phyloP scores from a whole-genome alignment of 163 green algal genomes.

The Chlorella variabilis region DNA sequence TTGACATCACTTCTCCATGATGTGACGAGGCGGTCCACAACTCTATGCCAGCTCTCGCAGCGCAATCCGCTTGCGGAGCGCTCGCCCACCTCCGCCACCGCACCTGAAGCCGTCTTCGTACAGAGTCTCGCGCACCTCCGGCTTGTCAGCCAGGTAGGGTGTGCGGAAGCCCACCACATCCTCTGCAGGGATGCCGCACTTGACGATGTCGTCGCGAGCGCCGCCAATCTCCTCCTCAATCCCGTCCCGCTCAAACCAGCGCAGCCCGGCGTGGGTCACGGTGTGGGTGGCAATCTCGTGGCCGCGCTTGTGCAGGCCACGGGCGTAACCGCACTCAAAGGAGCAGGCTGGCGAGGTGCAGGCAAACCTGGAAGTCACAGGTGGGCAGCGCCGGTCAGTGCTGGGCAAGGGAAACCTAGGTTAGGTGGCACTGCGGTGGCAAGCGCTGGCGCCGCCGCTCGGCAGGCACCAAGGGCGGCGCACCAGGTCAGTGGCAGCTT shows the following conservation, averaged over 20 bases:
- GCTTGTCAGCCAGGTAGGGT: neutral
- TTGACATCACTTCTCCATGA: too few relatives aligned
- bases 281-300: conserved; percentile 27
- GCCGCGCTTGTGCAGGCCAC: neutral
- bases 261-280: conserved; percentile 3
- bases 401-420: neutral
- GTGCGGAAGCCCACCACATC: conserved; percentile 3
- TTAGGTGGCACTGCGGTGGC: too few relatives aligned
- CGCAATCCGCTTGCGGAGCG: too few relatives aligned
- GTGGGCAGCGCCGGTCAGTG: neutral
- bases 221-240: conserved; percentile 2
- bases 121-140: neutral
- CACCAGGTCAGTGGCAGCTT: conserved; percentile 2
- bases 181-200: neutral
- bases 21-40: too few relatives aligned
- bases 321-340: neutral
- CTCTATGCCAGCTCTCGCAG: too few relatives aligned
- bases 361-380: neutral
- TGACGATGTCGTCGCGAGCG: neutral
- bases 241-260: neutral
- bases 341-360: conserved; percentile 3
- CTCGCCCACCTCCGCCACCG: too few relatives aligned
- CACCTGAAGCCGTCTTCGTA: neutral
- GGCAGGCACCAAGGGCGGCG: neutral
- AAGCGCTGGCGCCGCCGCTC: too few relatives aligned